Percentiles rank a stretch among this genome's conserved stretches.
Conservation (phyloP, 345 rosid genomes). For the Gossypium raimondii region DNA sequence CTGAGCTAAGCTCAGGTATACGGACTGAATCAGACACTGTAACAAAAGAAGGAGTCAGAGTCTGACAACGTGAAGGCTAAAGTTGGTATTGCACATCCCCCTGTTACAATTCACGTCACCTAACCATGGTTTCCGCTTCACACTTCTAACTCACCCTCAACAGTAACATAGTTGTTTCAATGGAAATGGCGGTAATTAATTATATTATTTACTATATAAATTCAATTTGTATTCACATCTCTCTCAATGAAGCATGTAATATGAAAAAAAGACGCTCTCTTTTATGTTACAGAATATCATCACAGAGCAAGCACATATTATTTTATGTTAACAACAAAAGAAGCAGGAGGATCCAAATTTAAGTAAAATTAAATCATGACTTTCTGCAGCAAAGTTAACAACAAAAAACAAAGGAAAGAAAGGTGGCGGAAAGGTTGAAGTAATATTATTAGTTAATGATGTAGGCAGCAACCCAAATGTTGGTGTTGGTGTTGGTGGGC, state of each 20-base stretch:
- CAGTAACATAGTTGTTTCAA: neutral
- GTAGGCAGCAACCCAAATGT: conserved; percentile 23
- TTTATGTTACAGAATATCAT: too few species aligned
- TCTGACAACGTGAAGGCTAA: neutral
- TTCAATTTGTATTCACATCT: too few species aligned
- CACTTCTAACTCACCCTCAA: neutral
- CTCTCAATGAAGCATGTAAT: too few species aligned
- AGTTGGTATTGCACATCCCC: neutral
- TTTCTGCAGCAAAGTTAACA: too few species aligned
- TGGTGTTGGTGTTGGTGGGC: conserved; percentile 24
- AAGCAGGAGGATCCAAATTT: too few species aligned
- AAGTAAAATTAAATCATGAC: too few species aligned
- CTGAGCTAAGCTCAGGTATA: conserved; percentile 1
- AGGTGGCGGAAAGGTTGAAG: too few species aligned
- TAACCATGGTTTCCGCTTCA: neutral
- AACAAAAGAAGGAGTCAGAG: neutral
- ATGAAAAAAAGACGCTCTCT: too few species aligned
- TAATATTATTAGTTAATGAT: neutral
- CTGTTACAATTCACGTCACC: neutral
- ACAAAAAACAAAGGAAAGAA: too few species aligned
- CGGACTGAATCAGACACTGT: conserved; percentile 12
- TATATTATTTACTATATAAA: too few species aligned
- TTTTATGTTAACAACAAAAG: too few species aligned
- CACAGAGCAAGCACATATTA: too few species aligned
- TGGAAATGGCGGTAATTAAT: neutral